Base-by-base conservation (phyloP, 257 asterid genomes). In the Asclepias syriaca region DNA sequence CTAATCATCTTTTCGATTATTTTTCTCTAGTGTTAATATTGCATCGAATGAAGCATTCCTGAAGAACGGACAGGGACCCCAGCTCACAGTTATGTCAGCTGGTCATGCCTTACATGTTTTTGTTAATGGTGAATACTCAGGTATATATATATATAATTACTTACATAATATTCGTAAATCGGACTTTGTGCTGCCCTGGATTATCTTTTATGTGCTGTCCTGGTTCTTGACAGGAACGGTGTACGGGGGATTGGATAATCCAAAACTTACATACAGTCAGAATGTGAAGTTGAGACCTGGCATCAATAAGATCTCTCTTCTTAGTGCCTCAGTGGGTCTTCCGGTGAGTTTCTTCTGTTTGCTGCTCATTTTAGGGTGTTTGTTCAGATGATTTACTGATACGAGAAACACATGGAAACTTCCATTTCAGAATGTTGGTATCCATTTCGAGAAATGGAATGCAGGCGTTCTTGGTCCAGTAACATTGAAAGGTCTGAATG, bases 381-480 rank as follows among this genome's bases (percentile, higher is more conserved):
- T 64, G 48, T 70, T 48, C n/a, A 37, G 48, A 34, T 48, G 53
- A 16, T 60, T 14, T 46, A 19, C 55, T 19, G 22, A 56, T n/a
- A 63, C 27, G 43, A 57, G 69, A 57, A 65, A 43, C 57, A 3
- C 2, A 10, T 19, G 22, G 22, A 15, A 48, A 51, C 50, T n/a
- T 15, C 10, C 13, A 64, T 13, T 80, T 77, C 93, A 94, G 98
- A 90, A 92, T 60, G 95, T 86, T 6, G 96, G 97, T 3, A 2
- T 84, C 70, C 97, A 91, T 80, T 94, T 79, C 32, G 99, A 94
- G 84, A 85, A 77, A 32, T 90, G 92, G 92, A 94, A 87, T 64
- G 68, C 86, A 0, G 99, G 98, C 66, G 92, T 94, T 80, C 91
- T 94, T 34, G 98, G 99, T 74, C 98, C 99, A 1, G 80, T 92